Evolutionary conservation across 2,329 filamentous ascomycete genomes (phyloP).

Genomic region (Periglandula ipomoeae): DNA sequence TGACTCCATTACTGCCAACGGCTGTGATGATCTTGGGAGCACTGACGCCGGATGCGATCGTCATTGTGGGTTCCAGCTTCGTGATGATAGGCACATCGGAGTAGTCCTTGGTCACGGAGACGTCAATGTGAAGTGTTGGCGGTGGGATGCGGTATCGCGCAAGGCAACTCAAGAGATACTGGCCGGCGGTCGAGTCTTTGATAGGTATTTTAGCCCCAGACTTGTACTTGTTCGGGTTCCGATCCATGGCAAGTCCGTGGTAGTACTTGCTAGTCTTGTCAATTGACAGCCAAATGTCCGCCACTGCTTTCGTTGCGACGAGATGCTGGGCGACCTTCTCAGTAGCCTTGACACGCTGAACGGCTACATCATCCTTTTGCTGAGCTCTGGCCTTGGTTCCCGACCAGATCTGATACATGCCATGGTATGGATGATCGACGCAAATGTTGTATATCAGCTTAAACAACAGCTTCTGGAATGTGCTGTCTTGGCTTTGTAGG

Average conservation of each 20-base stretch:
- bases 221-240: constrained; percentile 56
- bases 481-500: constrained; percentile 58
- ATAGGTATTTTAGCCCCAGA: constrained; percentile 55
- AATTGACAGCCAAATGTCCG: constrained; percentile 58
- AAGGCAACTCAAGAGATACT: constrained; percentile 53
- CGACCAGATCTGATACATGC: constrained; percentile 94
- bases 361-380: constrained; percentile 63
- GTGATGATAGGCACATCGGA: constrained; percentile 63
- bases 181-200: constrained; percentile 54
- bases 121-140: constrained; percentile 75
- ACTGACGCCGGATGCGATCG: constrained; percentile 82
- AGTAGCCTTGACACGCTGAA: constrained; percentile 66
- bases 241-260: constrained; percentile 54
- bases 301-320: constrained; percentile 39
- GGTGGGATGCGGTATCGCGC: constrained; percentile 67
- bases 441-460: constrained; percentile 76
- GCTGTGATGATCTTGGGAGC: constrained; percentile 89
- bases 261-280: constrained; percentile 64
- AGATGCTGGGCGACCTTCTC: constrained; percentile 57
- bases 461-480: constrained; percentile 71
- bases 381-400: constrained; percentile 61
- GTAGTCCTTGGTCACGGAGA: constrained; percentile 69
- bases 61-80: constrained; percentile 65
- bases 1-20: constrained; percentile 64
- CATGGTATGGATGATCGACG: constrained; percentile 87